A percentile compares a stretch with the other conserved stretches of the same genome.
These are phyloP conservation scores for Caryopteris hybrid DNA, from an alignment of 305 asterid genomes.

Conservation along the genomic window DNA sequence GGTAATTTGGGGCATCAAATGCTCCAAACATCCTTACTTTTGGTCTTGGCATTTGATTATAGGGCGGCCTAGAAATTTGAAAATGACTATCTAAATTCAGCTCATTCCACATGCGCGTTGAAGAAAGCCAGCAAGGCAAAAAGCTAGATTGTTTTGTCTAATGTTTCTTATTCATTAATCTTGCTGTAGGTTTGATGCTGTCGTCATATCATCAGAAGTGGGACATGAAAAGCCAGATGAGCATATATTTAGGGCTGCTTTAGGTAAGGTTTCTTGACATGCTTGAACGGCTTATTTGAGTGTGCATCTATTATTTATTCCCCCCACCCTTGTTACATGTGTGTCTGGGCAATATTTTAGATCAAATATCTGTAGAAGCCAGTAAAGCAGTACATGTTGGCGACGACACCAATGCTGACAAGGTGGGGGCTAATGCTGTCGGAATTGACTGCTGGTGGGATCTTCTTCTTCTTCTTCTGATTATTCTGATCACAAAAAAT, in stretches of 20 bases:
- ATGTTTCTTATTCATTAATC: no score
- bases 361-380: conserved; percentile 57
- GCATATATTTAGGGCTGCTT: conserved; percentile 72
- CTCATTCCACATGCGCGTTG: neutral
- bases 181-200: conserved; percentile 75
- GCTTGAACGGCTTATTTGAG: no score
- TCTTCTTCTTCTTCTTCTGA: neutral
- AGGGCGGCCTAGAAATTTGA: neutral
- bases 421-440: conserved; percentile 74
- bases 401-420: conserved; percentile 76
- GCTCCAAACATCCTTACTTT: no score
- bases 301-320: neutral
- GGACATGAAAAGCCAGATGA: conserved; percentile 88
- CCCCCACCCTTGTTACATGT: neutral
- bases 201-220: conserved; percentile 86
- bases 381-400: conserved; percentile 79
- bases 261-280: conserved; percentile 65
- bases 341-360: conserved; percentile 33
- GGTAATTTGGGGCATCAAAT: no score
- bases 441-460: conserved; percentile 88
- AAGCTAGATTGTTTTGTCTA: neutral
- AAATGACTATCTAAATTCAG: neutral
- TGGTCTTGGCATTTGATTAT: no score
- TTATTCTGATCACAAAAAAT: no score
- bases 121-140: neutral